These are phyloP conservation scores for Pholiota microspora DNA, from an alignment of 768 basidiomycete species.

Conservation along the genomic window DNA sequence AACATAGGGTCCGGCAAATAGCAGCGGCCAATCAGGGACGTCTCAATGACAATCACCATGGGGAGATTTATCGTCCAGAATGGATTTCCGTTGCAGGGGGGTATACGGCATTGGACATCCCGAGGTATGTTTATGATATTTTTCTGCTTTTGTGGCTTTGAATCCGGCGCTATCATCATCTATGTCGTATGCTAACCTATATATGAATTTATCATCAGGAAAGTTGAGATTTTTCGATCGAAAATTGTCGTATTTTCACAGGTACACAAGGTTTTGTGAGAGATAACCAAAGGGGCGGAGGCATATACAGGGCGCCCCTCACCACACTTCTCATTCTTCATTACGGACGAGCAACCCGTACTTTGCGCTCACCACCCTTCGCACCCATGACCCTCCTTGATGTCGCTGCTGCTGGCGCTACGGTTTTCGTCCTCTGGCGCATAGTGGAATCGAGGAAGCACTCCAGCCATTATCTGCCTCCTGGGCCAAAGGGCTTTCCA, in stretches of 20 bases:
- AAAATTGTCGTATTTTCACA: background rate
- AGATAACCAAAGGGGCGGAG: background rate
- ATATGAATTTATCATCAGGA: background rate
- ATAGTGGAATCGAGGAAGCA: slow-evolving; percentile 21
- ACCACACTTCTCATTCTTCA: background rate
- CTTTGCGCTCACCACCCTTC: background rate
- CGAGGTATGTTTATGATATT: background rate
- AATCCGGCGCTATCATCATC: background rate
- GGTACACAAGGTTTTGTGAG: background rate
- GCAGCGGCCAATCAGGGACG: background rate
- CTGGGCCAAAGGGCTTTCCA: slow-evolving; percentile 40
- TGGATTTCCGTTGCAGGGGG: background rate
- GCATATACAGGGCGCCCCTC: background rate
- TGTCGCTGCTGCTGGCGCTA: background rate
- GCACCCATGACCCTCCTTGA: slow-evolving; percentile 6
- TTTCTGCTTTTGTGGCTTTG: background rate
- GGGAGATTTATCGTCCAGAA: background rate
- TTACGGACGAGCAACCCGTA: background rate
- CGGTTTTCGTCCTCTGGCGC: slow-evolving; percentile 6
- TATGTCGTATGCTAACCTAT: background rate
- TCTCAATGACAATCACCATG: background rate
- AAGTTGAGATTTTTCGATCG: background rate
- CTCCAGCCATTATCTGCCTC: slow-evolving; percentile 29
- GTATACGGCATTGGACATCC: background rate
- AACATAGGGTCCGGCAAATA: background rate